Percentiles rank a stretch among this genome's conserved stretches.
phyloP scores from a whole-genome alignment of 345 rosid genomes.

The Carallia brachiata region DNA sequence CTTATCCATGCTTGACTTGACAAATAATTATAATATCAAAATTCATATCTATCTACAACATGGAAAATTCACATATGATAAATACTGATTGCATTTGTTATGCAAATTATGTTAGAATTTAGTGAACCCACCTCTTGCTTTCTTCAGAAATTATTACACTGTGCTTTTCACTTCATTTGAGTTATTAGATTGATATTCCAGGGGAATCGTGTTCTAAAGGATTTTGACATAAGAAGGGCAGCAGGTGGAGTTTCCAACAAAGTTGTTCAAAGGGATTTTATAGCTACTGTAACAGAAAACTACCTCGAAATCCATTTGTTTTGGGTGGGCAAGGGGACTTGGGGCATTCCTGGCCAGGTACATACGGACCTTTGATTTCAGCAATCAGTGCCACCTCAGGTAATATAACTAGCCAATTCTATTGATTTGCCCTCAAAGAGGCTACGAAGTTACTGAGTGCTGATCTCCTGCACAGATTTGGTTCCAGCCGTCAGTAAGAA shows the following conservation, averaged over 20 bases:
- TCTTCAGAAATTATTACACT: no score
- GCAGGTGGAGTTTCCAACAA: constrained; percentile 31
- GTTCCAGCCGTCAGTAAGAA: constrained; percentile 8
- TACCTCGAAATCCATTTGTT: constrained; percentile 34
- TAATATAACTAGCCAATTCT: constrained; percentile 7
- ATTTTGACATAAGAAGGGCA: constrained; percentile 30
- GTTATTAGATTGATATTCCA: constrained; percentile 2
- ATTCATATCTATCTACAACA: no score
- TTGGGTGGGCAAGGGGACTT: constrained; percentile 44
- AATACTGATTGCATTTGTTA: no score
- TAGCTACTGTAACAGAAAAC: constrained; percentile 22
- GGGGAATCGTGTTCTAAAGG: constrained; percentile 30
- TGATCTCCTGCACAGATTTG: constrained; percentile 3
- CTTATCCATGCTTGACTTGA: no score
- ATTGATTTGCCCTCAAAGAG: background rate
- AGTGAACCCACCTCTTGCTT: background rate
- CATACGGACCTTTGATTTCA: constrained; percentile 40
- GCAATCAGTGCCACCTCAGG: constrained; percentile 60
- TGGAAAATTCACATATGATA: no score
- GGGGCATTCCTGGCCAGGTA: constrained; percentile 28
- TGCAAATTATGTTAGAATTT: no score
- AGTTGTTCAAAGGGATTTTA: constrained; percentile 19
- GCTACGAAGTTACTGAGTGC: constrained; percentile 12
- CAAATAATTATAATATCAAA: no score
- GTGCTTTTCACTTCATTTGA: background rate